Conservation (phyloP, 192 early-diverging fungal genomes). For the Coemansia sp. region DNA sequence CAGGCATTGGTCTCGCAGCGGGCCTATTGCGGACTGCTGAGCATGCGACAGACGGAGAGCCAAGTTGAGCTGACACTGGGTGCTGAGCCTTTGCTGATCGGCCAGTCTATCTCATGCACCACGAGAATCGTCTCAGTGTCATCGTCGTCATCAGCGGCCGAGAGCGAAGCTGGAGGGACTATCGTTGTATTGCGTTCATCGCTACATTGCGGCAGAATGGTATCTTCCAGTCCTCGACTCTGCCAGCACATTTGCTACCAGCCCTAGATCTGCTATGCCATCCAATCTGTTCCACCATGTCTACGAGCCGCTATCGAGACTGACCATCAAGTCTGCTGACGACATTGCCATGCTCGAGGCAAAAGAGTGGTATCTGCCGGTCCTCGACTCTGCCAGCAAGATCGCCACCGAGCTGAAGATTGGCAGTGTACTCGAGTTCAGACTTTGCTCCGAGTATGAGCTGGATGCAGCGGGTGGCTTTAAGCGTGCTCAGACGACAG, state of each 20-base stretch:
- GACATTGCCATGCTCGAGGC: constrained; percentile 87
- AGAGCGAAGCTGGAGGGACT: not conserved
- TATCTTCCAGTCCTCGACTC: no score
- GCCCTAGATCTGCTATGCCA: not conserved
- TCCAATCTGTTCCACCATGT: constrained; percentile 77
- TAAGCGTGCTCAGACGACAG: constrained; percentile 67
- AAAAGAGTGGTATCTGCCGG: constrained; percentile 72
- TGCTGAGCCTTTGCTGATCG: constrained; percentile 63
- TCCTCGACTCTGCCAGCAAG: constrained; percentile 4
- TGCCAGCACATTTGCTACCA: constrained; percentile 49
- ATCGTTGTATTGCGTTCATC: constrained; percentile 1
- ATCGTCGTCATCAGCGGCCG: not conserved
- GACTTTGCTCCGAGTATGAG: constrained; percentile 68
- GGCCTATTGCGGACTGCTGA: constrained; percentile 82
- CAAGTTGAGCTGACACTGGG: constrained; percentile 72
- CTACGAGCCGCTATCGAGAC: constrained; percentile 68
- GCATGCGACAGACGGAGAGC: constrained; percentile 83
- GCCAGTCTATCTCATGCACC: constrained; percentile 74
- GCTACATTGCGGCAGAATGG: not conserved
- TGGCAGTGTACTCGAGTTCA: constrained; percentile 72
- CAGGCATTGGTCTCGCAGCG: constrained; percentile 83
- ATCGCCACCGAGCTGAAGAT: constrained; percentile 12
- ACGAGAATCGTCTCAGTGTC: constrained; percentile 73
- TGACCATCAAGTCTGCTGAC: constrained; percentile 60
- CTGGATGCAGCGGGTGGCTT: constrained; percentile 61